Conservation (phyloP, 768 basidiomycete genomes). For the Agaricus subrufescens region DNA sequence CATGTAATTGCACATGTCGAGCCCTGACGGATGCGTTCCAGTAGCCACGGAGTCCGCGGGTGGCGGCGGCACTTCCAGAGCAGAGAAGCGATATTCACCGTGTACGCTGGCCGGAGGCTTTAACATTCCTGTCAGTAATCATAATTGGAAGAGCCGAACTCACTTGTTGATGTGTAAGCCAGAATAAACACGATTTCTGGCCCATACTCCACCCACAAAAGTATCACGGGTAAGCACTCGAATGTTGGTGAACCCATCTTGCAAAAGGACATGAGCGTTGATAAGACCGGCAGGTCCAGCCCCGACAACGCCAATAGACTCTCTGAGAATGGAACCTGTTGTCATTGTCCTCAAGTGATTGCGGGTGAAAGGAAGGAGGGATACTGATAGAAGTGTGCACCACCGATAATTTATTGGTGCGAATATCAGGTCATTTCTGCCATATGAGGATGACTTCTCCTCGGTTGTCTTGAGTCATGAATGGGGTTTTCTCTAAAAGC, state of each 20-base stretch:
- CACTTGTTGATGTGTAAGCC: slow-evolving; percentile 59
- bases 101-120: slow-evolving; percentile 40
- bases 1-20: slow-evolving; percentile 54
- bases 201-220: slow-evolving; percentile 58
- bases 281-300: slow-evolving; percentile 57
- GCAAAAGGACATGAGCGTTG: slow-evolving; percentile 48
- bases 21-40: slow-evolving; percentile 46
- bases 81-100: slow-evolving; percentile 58
- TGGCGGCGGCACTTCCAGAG: slow-evolving; percentile 44
- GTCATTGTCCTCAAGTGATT: neutral
- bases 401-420: no score
- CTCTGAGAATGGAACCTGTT: slow-evolving; percentile 6
- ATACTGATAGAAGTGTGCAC: no score
- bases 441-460: no score
- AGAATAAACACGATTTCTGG: slow-evolving; percentile 49
- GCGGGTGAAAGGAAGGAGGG: no score
- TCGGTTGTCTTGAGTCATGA: no score
- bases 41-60: slow-evolving; percentile 28
- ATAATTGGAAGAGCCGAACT: slow-evolving; percentile 12
- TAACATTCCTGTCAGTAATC: neutral
- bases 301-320: slow-evolving; percentile 46
- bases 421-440: no score
- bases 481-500: no score
- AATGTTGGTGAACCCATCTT: slow-evolving; percentile 54
- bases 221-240: slow-evolving; percentile 52